These are phyloP conservation scores for Penicillium sp. DNA, from an alignment of 2,329 filamentous ascomycete genomes.

Conservation along the genomic window DNA sequence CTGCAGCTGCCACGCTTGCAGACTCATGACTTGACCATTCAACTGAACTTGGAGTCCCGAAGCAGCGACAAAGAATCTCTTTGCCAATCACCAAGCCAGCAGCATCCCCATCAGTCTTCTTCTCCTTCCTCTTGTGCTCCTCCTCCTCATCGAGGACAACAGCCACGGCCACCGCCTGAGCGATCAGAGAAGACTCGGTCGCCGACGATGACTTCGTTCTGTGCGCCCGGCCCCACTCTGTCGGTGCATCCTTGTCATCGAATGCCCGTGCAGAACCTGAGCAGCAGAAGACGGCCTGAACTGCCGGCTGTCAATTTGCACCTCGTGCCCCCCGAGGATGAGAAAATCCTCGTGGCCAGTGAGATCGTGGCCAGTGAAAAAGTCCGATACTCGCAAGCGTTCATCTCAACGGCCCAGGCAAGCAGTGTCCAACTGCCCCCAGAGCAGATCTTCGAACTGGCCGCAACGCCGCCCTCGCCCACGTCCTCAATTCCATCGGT, in stretches of 20 bases:
- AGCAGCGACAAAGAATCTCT: neutral
- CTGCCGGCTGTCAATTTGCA: neutral
- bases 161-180: neutral
- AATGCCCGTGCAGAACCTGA: neutral
- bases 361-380: conserved; percentile 17
- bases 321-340: conserved; percentile 10
- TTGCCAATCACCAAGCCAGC: neutral
- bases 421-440: conserved; percentile 16
- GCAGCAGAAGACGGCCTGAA: neutral
- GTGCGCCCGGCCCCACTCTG: conserved; percentile 1
- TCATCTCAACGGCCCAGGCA: conserved; percentile 16
- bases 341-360: conserved; percentile 22
- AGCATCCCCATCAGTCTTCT: neutral
- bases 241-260: neutral
- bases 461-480: conserved; percentile 21
- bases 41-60: conserved; percentile 6
- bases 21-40: conserved; percentile 10
- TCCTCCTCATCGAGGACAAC: neutral
- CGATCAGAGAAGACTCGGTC: neutral
- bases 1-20: conserved; percentile 19
- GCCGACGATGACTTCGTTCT: neutral
- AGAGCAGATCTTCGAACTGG: conserved; percentile 30
- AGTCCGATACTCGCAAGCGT: conserved; percentile 9
- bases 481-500: conserved; percentile 1
- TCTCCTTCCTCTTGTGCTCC: too few relatives aligned